These are phyloP conservation scores for Westerdykella aurantiaca DNA, from an alignment of 2,329 filamentous ascomycete genomes.

Conservation along the genomic window DNA sequence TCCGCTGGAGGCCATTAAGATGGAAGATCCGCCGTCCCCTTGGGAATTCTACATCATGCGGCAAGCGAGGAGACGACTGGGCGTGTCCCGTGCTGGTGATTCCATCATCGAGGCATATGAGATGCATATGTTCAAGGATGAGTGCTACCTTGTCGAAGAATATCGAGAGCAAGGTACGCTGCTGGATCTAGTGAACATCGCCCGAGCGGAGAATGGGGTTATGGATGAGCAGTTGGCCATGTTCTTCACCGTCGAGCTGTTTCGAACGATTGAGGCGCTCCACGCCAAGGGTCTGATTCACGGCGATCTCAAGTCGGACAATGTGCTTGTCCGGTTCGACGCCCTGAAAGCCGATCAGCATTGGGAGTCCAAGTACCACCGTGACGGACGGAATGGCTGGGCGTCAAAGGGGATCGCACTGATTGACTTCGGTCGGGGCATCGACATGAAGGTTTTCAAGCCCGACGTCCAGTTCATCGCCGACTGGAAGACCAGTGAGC, in stretches of 20 bases:
- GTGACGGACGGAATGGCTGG: constrained; percentile 75
- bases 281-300: constrained; percentile 77
- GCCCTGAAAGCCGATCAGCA: constrained; percentile 38
- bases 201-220: constrained; percentile 64
- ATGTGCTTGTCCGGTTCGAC: constrained; percentile 83
- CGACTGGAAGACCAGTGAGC: constrained; percentile 83
- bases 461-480: constrained; percentile 81
- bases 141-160: constrained; percentile 83
- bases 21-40: constrained; percentile 79
- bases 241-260: constrained; percentile 89
- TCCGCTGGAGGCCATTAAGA: constrained; percentile 79
- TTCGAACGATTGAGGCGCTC: constrained; percentile 82
- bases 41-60: constrained; percentile 99
- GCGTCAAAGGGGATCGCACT: constrained; percentile 69
- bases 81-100: constrained; percentile 62
- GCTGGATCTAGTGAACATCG: constrained; percentile 88
- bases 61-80: constrained; percentile 69
- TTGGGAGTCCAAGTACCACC: constrained; percentile 61
- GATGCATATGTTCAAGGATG: constrained; percentile 84
- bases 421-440: constrained; percentile 91
- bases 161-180: constrained; percentile 86
- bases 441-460: constrained; percentile 84
- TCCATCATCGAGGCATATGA: constrained; percentile 82
- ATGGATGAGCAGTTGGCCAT: constrained; percentile 91
- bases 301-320: constrained; percentile 92